Evolutionary conservation across 2,329 filamentous ascomycete genomes (phyloP).

Genomic region (Leptodontidium sp.): DNA sequence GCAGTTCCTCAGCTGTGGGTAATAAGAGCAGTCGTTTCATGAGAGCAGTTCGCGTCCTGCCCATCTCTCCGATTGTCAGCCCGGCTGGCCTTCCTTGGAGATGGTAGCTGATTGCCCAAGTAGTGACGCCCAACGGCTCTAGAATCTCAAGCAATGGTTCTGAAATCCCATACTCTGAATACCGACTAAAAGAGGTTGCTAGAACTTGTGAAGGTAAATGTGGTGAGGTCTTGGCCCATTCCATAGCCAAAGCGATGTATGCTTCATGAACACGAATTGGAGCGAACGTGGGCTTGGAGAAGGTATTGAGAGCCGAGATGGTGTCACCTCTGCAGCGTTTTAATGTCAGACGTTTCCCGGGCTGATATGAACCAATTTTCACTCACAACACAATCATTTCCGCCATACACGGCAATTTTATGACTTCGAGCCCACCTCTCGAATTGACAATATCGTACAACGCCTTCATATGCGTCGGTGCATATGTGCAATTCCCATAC

Average conservation of each 20-base stretch:
- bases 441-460: constrained; percentile 18
- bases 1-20: constrained; percentile 9
- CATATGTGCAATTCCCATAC: constrained; percentile 18
- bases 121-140: constrained; percentile 1
- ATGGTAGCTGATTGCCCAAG: constrained; percentile 14
- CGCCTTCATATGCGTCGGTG: constrained; percentile 22
- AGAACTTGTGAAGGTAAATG: background rate
- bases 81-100: constrained; percentile 8
- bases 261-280: background rate
- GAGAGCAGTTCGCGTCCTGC: constrained; percentile 8
- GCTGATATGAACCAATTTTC: background rate
- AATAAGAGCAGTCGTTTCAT: constrained; percentile 9
- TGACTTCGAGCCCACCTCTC: constrained; percentile 20
- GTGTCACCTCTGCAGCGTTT: background rate
- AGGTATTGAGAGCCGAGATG: background rate
- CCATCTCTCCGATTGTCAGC: constrained; percentile 14
- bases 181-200: constrained; percentile 9
- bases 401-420: constrained; percentile 10
- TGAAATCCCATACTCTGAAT: constrained; percentile 11
- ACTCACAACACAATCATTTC: constrained; percentile 18
- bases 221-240: background rate
- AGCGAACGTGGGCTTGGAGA: constrained; percentile 12
- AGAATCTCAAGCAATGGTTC: constrained; percentile 2
- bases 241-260: background rate
- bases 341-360: background rate